phyloP scores from a whole-genome alignment of 2,329 filamentous ascomycete species.

The Cladophialophora bantiana region DNA sequence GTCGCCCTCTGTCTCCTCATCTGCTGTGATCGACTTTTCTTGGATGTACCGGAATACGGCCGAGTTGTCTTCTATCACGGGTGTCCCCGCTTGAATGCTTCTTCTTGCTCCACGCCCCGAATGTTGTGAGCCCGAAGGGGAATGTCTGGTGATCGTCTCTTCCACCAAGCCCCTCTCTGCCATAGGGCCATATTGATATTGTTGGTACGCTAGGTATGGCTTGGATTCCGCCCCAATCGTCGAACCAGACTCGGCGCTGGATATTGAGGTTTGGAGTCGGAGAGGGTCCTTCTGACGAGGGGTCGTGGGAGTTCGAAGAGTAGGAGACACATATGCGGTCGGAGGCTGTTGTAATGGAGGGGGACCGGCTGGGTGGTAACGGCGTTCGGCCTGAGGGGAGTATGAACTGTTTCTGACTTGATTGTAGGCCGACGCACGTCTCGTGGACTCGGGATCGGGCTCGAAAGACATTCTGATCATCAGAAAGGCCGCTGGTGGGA shows the following conservation, averaged over 20 bases:
- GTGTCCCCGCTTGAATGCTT: conserved; percentile 23
- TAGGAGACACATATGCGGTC: conserved; percentile 28
- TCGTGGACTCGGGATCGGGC: conserved; percentile 29
- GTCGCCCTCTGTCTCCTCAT: conserved; percentile 43
- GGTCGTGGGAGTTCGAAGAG: conserved; percentile 7
- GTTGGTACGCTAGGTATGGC: conserved; percentile 26
- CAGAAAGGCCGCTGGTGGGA: conserved; percentile 7
- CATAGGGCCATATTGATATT: conserved; percentile 31
- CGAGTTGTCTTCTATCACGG: conserved; percentile 35
- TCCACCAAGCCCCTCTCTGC: conserved; percentile 24
- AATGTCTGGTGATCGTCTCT: conserved; percentile 22
- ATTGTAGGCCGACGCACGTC: conserved; percentile 30
- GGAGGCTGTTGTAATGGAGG: conserved; percentile 20
- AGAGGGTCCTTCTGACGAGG: conserved; percentile 26
- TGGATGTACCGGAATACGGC: conserved; percentile 36
- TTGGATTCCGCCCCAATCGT: conserved; percentile 34
- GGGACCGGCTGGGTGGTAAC: conserved; percentile 17
- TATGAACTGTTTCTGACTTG: conserved; percentile 13
- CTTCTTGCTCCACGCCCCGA: conserved; percentile 11
- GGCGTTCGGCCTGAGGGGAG: conserved; percentile 17
- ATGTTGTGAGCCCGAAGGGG: conserved; percentile 24
- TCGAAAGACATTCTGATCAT: conserved; percentile 27
- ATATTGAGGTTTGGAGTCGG: conserved; percentile 36
- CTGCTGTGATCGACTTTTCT: conserved; percentile 38
- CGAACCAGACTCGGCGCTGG: conserved; percentile 38